Conservation (phyloP, 805 yeast species). For the Yarrowia bubula region DNA sequence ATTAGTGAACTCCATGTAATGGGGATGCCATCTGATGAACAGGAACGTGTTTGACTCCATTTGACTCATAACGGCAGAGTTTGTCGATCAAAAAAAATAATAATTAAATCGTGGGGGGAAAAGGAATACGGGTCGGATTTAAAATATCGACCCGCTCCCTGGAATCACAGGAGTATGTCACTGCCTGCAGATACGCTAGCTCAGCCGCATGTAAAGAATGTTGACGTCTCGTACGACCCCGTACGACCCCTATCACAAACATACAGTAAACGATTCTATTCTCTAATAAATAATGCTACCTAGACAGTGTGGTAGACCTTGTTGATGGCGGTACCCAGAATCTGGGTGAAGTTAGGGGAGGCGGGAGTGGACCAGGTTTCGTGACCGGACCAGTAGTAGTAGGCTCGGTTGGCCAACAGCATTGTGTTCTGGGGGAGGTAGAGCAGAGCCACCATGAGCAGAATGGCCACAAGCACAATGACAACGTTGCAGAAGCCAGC, state of each 20-base stretch:
- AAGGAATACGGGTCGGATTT: too few species aligned
- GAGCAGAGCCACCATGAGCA: conserved; percentile 17
- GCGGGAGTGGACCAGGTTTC: conserved; percentile 22
- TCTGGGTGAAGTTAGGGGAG: conserved; percentile 25
- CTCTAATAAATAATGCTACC: conserved; percentile 20
- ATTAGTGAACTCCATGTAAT: not conserved
- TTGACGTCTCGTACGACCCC: not conserved
- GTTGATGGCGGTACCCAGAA: conserved; percentile 25
- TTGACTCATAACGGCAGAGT: too few species aligned
- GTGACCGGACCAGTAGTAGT: conserved; percentile 27
- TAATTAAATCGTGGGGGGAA: too few species aligned
- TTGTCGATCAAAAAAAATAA: too few species aligned
- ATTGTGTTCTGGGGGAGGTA: conserved; percentile 25
- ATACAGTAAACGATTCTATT: conserved; percentile 2
- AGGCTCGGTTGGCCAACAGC: conserved; percentile 22
- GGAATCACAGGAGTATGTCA: too few species aligned
- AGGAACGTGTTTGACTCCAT: not conserved
- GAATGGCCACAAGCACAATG: conserved; percentile 17
- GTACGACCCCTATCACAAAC: not conserved
- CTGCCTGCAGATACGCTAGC: too few species aligned
- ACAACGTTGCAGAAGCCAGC: conserved; percentile 25
- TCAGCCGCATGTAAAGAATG: too few species aligned
- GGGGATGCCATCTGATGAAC: not conserved
- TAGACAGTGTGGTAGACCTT: conserved; percentile 16
- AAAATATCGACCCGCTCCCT: too few species aligned